phyloP scores from a whole-genome alignment of 106 monocot genomes.

The Platanthera guangdongensis region DNA sequence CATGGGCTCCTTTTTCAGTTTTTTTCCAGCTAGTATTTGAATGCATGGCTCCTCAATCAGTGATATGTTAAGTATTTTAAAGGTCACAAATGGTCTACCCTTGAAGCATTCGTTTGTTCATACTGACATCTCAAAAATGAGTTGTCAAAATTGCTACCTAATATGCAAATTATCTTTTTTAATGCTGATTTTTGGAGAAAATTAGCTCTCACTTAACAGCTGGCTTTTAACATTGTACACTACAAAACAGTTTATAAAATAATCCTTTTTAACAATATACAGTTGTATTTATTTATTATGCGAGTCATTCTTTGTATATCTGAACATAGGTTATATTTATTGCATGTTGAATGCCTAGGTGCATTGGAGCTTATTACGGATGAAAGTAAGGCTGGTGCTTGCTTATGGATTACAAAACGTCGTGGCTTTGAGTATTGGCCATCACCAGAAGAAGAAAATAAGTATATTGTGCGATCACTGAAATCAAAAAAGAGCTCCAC shows the following conservation, averaged over 20 bases:
- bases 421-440: constrained; percentile 93
- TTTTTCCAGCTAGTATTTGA: no score
- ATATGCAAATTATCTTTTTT: neutral
- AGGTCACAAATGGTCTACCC: no score
- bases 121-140: neutral
- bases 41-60: no score
- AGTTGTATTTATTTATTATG: neutral
- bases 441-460: constrained; percentile 53
- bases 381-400: constrained; percentile 87
- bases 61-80: no score
- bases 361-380: constrained; percentile 77
- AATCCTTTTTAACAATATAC: neutral
- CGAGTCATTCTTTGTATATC: neutral
- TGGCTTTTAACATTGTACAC: neutral
- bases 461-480: constrained; percentile 32
- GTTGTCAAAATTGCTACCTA: neutral
- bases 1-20: no score
- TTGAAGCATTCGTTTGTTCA: neutral
- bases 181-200: neutral
- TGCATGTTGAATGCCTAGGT: constrained; percentile 34
- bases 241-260: neutral
- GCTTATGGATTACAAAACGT: constrained; percentile 82
- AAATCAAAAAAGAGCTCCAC: constrained; percentile 33
- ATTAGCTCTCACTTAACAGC: neutral
- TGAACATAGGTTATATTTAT: neutral